A percentile compares a stretch with the other conserved stretches of the same genome.
Conservation (phyloP, 2,329 filamentous ascomycete genomes). For the Aureobasidium sp. region DNA sequence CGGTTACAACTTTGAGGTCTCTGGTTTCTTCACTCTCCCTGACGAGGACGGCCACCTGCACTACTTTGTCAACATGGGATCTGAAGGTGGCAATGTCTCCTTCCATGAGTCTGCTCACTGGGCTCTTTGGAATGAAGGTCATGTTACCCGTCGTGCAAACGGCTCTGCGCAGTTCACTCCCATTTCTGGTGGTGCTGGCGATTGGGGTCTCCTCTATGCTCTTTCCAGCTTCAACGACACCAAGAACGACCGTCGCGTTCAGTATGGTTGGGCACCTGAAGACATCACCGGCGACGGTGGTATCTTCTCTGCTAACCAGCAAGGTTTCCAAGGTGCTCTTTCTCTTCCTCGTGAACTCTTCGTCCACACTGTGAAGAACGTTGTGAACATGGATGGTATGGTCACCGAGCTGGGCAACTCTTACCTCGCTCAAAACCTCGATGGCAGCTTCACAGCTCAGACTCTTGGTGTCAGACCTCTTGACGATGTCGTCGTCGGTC, state of each 20-base stretch:
- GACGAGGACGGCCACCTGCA: conserved; percentile 39
- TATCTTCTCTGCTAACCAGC: conserved; percentile 35
- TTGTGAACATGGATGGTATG: conserved; percentile 31
- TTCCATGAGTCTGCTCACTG: conserved; percentile 36
- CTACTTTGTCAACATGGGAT: conserved; percentile 39
- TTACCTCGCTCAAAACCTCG: conserved; percentile 26
- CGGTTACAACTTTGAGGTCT: conserved; percentile 44
- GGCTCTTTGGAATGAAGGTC: conserved; percentile 42
- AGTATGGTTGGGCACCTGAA: conserved; percentile 42
- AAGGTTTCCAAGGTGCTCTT: conserved; percentile 40
- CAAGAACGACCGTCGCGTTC: conserved; percentile 42
- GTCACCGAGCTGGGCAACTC: conserved; percentile 32
- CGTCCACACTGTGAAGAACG: conserved; percentile 36
- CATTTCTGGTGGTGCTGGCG: conserved; percentile 37
- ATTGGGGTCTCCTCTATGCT: conserved; percentile 41
- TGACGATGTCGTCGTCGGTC: conserved; percentile 37
- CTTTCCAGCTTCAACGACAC: conserved; percentile 43
- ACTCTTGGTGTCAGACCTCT: conserved; percentile 40
- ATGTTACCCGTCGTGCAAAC: conserved; percentile 36
- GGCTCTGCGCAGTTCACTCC: conserved; percentile 40
- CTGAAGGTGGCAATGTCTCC: conserved; percentile 39
- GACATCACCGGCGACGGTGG: conserved; percentile 33
- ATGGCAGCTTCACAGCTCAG: conserved; percentile 34
- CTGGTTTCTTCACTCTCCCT: conserved; percentile 40
- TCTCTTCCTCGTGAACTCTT: conserved; percentile 41